phyloP scores from a whole-genome alignment of 495 filamentous ascomycete genomes.

The Penicillium manginii region DNA sequence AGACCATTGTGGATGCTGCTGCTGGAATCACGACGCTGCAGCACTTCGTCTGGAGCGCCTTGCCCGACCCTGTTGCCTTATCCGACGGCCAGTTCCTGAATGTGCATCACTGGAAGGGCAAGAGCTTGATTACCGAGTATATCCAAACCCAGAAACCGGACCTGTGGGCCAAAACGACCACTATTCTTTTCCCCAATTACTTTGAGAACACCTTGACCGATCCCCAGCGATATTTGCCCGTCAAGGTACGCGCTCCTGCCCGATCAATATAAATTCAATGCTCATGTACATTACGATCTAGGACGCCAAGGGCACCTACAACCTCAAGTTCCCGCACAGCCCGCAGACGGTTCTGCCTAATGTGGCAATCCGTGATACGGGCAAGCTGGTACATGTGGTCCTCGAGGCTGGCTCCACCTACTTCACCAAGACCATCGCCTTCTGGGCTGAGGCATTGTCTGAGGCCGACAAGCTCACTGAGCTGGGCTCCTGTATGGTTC shows the following conservation, averaged over 20 bases:
- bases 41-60: conserved; percentile 18
- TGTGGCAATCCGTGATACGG: conserved; percentile 19
- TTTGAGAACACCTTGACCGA: conserved; percentile 20
- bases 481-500: background rate
- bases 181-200: conserved; percentile 23
- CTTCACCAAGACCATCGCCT: conserved; percentile 21
- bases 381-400: conserved; percentile 13
- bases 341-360: conserved; percentile 17
- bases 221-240: conserved; percentile 16
- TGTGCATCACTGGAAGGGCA: conserved; percentile 21
- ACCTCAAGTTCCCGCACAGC: conserved; percentile 18
- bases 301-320: conserved; percentile 14
- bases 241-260: conserved; percentile 6
- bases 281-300: conserved; percentile 5
- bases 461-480: conserved; percentile 20
- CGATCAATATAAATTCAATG: background rate
- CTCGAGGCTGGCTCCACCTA: conserved; percentile 16
- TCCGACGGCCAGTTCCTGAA: conserved; percentile 12
- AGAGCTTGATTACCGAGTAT: conserved; percentile 20
- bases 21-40: conserved; percentile 1
- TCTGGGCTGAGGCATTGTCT: conserved; percentile 13
- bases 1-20: conserved; percentile 56
- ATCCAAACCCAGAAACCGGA: conserved; percentile 14
- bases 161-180: conserved; percentile 20
- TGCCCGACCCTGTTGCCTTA: conserved; percentile 12